Evolutionary conservation across 2,329 filamentous ascomycete species (phyloP), one percentile per base, ranked within the genome.

Genomic region (Neoarthrinium moseri): DNA sequence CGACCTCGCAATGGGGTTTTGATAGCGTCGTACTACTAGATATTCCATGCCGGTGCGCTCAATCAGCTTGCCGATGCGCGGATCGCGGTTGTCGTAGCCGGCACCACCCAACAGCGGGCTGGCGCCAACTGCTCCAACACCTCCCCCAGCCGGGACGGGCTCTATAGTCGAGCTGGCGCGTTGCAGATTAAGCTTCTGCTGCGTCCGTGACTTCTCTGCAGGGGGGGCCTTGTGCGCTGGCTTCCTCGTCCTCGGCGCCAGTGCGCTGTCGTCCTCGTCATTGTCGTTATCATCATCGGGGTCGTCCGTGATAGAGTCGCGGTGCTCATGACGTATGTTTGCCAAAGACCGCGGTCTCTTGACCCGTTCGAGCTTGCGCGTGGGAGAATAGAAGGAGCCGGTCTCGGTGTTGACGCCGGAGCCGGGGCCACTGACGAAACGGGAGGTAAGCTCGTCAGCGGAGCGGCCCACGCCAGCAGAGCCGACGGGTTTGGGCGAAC

Each of bases 161-260:
- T 89, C 86, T 38, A 89, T 84, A 52, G 79, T 81, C 4, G 85
- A 88, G 59, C 84, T 87, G 23, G 84, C 86, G 29, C 86, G 78
- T 59, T 89, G 85, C 2, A 90, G 74, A 66, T 88, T 85, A 12
- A 90, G 71, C 57, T 90, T 90, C 62, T 89, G 85, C 64, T 89
- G 85, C 1, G 84, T 88, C 12, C 86, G 77, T 44, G 83, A 87
- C 53, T 80, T 75, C 48, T 81, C 77, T 1, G 75, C 74, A 1
- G 73, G 64, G 1, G 68, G 68, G 2, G 67, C 66, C 15, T 56
- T 71, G 51, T 54, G 66, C 51, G 26, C 68, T 51, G 68, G 64
- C 55, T 57, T 67, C 56, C 52, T 71, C 56, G 60, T 63, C 59
- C 69, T 70, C 21, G 73, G 75, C 4, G 73, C 69, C 12, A 80